A percentile compares a stretch with the other conserved stretches of the same genome.
phyloP scores from a whole-genome alignment of 208 protist species.

The Blechomonas ayalai region DNA sequence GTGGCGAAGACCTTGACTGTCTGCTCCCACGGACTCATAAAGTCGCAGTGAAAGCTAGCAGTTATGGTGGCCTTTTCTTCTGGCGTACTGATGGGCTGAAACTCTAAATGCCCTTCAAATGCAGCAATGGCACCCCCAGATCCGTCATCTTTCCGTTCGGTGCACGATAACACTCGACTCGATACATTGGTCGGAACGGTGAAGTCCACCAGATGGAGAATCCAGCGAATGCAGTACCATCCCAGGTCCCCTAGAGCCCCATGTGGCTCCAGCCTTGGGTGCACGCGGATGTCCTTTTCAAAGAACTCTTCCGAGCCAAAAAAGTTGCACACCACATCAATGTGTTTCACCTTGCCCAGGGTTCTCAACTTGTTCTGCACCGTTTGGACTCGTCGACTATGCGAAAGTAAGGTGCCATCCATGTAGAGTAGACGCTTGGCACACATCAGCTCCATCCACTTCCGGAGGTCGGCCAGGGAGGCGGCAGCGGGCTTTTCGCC shows the following conservation, averaged over 20 bases:
- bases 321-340: constrained; percentile 50
- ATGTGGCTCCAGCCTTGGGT: constrained; percentile 45
- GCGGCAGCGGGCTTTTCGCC: constrained; percentile 54
- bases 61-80: too few species aligned
- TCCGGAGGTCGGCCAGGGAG: constrained; percentile 19
- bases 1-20: constrained; percentile 34
- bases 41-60: constrained; percentile 57
- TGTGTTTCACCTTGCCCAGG: constrained; percentile 31
- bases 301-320: constrained; percentile 35
- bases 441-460: constrained; percentile 35
- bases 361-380: constrained; percentile 20
- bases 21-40: constrained; percentile 45
- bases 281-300: constrained; percentile 46
- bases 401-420: constrained; percentile 58
- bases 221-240: constrained; percentile 72
- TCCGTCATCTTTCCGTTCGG: constrained; percentile 3
- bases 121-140: constrained; percentile 36
- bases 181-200: constrained; percentile 32
- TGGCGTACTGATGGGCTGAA: constrained; percentile 27
- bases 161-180: constrained; percentile 36
- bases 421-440: constrained; percentile 51
- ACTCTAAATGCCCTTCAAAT: constrained; percentile 52
- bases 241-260: constrained; percentile 64
- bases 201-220: constrained; percentile 60
- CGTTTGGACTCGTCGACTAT: constrained; percentile 40